Evolutionary conservation across 2,329 filamentous ascomycete genomes (phyloP), one percentile per base, ranked within the genome.

Genomic region (Graphilbum ipis-grandicollis): DNA sequence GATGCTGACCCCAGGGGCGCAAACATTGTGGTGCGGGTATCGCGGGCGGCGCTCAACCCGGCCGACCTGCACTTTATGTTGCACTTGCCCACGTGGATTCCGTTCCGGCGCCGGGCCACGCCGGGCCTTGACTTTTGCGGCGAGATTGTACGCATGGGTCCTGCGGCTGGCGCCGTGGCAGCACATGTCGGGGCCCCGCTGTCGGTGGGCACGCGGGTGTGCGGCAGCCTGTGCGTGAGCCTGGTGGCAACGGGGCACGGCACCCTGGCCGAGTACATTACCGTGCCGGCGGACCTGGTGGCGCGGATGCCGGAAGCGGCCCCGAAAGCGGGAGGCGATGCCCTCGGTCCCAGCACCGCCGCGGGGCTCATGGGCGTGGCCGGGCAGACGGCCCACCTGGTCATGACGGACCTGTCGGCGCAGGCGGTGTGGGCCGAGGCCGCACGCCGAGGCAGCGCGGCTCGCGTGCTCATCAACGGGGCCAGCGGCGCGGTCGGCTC

Each of bases 401-500:
- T 53, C 35, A 30, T 55, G 30, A 43, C 39, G 9, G 47, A 50
- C 28, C 46, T 50, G 1, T 29, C 36, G 2, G 28, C 55, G 5
- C 21, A 22, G 31, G 39, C 31, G 1, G 39, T 29, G n/a, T 14
- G 32, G 33, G 12, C 13, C 19, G 3, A 5, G 6, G 5, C 6
- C 25, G 18, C 6, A 6, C 5, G 23, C 8, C 8, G 10, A 29
- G 2, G 55, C 44, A 44, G 44, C 19, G 57, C 62, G 0, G 50
- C 57, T 28, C 49, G 55, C 3, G 59, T 67, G 26, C 44, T 69
- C 33, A 51, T 68, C 4, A 65, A 67, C 42, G 65, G 62, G 4
- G 66, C 62, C 17, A 66, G 63, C 43, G 65, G 65, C 1, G 65
- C 63, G 12, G 59, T 69, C 6, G 65, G 65, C 12, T 55, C 56